These are phyloP conservation scores for Eucalyptus erythrocorys DNA, from an alignment of 345 rosid genomes.

Conservation along the genomic window DNA sequence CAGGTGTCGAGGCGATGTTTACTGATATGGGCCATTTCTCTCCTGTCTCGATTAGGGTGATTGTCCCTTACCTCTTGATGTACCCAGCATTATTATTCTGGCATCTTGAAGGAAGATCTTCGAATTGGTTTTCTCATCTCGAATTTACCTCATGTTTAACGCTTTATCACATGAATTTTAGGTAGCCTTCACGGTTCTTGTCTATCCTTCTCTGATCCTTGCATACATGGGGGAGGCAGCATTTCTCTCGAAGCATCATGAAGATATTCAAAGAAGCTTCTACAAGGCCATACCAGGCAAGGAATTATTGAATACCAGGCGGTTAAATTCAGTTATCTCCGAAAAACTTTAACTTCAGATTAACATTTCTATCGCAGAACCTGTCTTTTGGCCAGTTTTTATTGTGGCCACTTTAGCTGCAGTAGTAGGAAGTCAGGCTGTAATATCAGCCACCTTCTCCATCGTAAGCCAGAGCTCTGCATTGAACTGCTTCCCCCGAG, in stretches of 20 bases:
- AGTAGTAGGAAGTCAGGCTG: conserved; percentile 87
- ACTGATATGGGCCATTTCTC: conserved; percentile 89
- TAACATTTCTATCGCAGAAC: conserved; percentile 24
- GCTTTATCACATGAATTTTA: not conserved
- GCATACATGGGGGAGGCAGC: conserved; percentile 98
- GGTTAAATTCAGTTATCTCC: not conserved
- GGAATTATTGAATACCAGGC: not conserved
- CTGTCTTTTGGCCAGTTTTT: conserved; percentile 83
- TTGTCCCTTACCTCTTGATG: not conserved
- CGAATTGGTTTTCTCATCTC: not conserved
- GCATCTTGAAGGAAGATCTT: not conserved
- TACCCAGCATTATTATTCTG: not conserved
- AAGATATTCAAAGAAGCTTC: conserved; percentile 70
- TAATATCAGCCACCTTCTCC: conserved; percentile 85
- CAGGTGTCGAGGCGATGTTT: conserved; percentile 86
- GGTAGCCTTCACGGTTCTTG: conserved; percentile 67
- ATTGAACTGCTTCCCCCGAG: conserved; percentile 78
- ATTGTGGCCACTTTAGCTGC: conserved; percentile 77
- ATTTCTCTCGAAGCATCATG: conserved; percentile 62
- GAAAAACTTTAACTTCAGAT: not conserved
- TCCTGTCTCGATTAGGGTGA: conserved; percentile 70
- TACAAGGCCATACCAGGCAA: conserved; percentile 87
- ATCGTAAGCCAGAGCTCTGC: conserved; percentile 78
- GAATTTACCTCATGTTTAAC: not conserved
- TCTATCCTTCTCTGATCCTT: conserved; percentile 77